Evolutionary conservation across 1,284 basidiomycete genomes (phyloP).

Genomic region (Apiotrichum akiyoshidainum): DNA sequence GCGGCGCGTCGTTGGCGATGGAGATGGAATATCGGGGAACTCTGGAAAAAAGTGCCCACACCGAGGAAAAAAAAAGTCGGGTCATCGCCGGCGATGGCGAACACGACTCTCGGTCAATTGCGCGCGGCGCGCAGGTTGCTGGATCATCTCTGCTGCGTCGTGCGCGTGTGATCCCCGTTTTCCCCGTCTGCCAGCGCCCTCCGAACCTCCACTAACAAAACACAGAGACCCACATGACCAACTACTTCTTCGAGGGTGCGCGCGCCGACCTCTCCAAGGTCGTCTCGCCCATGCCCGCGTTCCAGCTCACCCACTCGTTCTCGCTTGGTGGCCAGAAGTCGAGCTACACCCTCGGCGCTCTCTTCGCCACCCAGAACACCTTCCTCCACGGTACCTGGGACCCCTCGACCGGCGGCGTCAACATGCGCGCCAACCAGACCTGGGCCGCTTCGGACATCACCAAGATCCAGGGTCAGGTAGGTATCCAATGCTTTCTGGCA

Average conservation of each 20-base stretch:
- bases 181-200: not conserved
- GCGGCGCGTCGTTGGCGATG: no score
- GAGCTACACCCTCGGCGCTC: slow-evolving; percentile 91
- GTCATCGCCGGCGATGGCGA: no score
- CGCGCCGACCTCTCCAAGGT: slow-evolving; percentile 94
- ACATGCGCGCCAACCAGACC: slow-evolving; percentile 82
- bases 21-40: no score
- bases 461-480: slow-evolving; percentile 85
- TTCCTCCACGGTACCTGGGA: slow-evolving; percentile 93
- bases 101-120: no score
- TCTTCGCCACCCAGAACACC: slow-evolving; percentile 71
- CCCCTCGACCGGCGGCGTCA: slow-evolving; percentile 79
- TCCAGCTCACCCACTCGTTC: slow-evolving; percentile 98
- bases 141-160: no score
- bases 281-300: slow-evolving; percentile 87
- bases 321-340: slow-evolving; percentile 60
- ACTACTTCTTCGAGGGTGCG: slow-evolving; percentile 95
- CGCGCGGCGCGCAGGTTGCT: no score
- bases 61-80: no score
- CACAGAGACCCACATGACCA: slow-evolving; percentile 81
- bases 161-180: no score
- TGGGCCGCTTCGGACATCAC: slow-evolving; percentile 78
- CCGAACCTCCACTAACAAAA: slow-evolving; percentile 4
- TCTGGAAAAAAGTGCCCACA: no score
- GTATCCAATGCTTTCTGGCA: slow-evolving; percentile 25